These are phyloP conservation scores for Fusarium xylarioides DNA, from an alignment of 2,329 filamentous ascomycete species.

Conservation along the genomic window DNA sequence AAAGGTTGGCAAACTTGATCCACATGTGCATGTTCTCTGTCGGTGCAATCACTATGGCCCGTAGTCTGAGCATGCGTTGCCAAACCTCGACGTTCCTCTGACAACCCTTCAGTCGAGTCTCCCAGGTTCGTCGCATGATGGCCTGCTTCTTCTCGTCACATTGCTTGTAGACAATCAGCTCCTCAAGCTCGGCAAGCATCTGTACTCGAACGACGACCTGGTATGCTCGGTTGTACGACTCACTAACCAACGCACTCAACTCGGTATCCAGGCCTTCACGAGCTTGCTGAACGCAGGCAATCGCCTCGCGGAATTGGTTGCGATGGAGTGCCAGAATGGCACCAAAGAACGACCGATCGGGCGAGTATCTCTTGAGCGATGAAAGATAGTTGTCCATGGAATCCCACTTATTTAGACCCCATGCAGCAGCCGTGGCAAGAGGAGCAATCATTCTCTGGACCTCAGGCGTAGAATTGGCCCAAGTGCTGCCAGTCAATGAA, in stretches of 20 bases:
- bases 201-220: slow-evolving; percentile 97
- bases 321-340: slow-evolving; percentile 94
- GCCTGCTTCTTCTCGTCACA: slow-evolving; percentile 88
- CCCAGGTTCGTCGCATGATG: slow-evolving; percentile 94
- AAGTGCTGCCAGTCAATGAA: slow-evolving; percentile 88
- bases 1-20: slow-evolving; percentile 99
- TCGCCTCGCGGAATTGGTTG: slow-evolving; percentile 92
- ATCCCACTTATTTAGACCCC: slow-evolving; percentile 97
- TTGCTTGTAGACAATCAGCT: slow-evolving; percentile 98
- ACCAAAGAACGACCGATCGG: slow-evolving; percentile 96
- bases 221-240: slow-evolving; percentile 98
- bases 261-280: slow-evolving; percentile 95
- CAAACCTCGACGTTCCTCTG: slow-evolving; percentile 98
- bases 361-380: slow-evolving; percentile 92
- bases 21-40: slow-evolving; percentile 98
- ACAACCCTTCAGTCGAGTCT: slow-evolving; percentile 91
- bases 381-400: slow-evolving; percentile 97
- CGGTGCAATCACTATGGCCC: slow-evolving; percentile 89
- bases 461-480: slow-evolving; percentile 88
- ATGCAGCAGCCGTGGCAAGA: slow-evolving; percentile 92
- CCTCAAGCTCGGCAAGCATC: slow-evolving; percentile 98
- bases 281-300: slow-evolving; percentile 88
- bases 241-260: slow-evolving; percentile 93
- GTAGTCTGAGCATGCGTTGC: slow-evolving; percentile 96
- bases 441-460: slow-evolving; percentile 92